These are phyloP conservation scores for Verticillium nonalfalfae DNA, from an alignment of 2,329 filamentous ascomycete genomes.

Conservation along the genomic window DNA sequence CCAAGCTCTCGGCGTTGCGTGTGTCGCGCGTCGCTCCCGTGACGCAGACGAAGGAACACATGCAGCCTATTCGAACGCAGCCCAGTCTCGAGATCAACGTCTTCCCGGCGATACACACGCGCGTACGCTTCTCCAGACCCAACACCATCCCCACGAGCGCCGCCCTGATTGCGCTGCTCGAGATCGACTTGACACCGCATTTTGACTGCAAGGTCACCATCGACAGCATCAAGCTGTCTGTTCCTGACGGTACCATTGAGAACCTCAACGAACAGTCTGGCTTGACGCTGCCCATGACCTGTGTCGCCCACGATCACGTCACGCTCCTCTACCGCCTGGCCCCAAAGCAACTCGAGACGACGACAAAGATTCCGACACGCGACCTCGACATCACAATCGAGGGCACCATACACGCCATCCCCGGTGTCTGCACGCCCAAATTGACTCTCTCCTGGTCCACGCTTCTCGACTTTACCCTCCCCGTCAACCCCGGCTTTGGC, in stretches of 20 bases:
- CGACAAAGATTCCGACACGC: conserved; percentile 38
- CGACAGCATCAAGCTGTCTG: conserved; percentile 48
- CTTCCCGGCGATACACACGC: conserved; percentile 64
- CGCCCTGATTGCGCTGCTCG: conserved; percentile 62
- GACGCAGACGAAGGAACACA: conserved; percentile 53
- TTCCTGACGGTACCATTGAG: conserved; percentile 53
- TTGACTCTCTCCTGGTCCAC: conserved; percentile 64
- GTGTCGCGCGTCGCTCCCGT: conserved; percentile 69
- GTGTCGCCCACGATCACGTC: conserved; percentile 67
- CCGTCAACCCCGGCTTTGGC: conserved; percentile 58
- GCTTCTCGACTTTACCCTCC: conserved; percentile 60
- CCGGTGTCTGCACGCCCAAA: conserved; percentile 51
- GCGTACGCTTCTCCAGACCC: conserved; percentile 64
- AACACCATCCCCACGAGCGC: conserved; percentile 50
- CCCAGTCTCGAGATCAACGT: conserved; percentile 58
- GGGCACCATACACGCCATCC: conserved; percentile 50
- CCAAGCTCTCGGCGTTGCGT: conserved; percentile 65
- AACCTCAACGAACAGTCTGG: conserved; percentile 46
- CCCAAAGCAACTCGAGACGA: conserved; percentile 40
- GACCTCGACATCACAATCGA: conserved; percentile 55
- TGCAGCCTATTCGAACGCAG: conserved; percentile 58
- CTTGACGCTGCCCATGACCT: conserved; percentile 49
- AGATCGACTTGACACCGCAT: conserved; percentile 67
- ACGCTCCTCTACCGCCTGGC: conserved; percentile 66
- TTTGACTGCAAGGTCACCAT: conserved; percentile 43